Conservation (phyloP, 2,329 filamentous ascomycete genomes). For the Fragosphaeria purpurea region DNA sequence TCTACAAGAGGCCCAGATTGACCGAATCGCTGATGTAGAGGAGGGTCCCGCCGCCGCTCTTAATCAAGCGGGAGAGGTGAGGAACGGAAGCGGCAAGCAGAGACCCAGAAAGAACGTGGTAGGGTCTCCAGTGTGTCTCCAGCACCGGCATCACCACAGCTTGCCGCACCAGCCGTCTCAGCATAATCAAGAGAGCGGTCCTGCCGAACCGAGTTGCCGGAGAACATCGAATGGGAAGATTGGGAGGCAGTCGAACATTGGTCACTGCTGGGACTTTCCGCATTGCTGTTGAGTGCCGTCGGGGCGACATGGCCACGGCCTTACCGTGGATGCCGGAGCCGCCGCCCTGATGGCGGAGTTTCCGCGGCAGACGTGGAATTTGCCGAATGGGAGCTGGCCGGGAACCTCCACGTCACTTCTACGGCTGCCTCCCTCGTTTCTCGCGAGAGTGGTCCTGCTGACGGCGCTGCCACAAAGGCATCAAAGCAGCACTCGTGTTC, state of each 20-base stretch:
- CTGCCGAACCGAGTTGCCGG: neutral
- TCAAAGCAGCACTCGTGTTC: conserved; percentile 11
- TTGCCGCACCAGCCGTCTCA: neutral
- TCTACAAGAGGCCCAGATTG: conserved; percentile 24
- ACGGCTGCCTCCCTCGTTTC: no score
- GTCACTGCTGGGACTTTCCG: no score
- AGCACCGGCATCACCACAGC: neutral
- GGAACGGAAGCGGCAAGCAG: conserved; percentile 10
- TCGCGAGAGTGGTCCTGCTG: no score
- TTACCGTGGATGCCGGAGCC: no score
- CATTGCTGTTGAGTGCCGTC: no score
- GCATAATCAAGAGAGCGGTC: conserved; percentile 3
- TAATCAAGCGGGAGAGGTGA: conserved; percentile 21
- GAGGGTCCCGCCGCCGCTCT: conserved; percentile 23
- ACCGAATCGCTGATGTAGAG: conserved; percentile 28
- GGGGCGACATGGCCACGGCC: no score
- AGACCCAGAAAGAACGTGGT: neutral
- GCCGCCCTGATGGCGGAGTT: no score
- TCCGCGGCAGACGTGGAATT: no score
- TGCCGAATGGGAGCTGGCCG: no score
- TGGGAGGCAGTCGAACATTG: no score
- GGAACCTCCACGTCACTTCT: no score
- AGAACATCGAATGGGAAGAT: neutral
- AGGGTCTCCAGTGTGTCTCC: neutral
- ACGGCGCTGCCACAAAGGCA: no score